Base-by-base conservation (phyloP, 164 flowering plant species). In the Piper betle region DNA sequence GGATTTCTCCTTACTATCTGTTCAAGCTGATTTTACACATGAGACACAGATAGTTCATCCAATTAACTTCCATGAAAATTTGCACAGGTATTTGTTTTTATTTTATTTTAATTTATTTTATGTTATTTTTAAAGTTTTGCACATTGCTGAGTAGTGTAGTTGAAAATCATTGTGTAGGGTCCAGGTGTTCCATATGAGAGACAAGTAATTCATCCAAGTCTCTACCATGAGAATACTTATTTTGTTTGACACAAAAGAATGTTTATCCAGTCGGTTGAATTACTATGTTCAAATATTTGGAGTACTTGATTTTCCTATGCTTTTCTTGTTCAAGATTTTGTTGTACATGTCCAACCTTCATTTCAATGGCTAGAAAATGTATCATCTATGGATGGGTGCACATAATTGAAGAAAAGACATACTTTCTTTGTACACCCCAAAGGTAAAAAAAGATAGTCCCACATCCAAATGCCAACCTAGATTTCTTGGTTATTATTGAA, bases 1-100 rank as follows among this genome's bases (percentile, higher is more conserved):
- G 99, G 97, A 93, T 68, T 88, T 88, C 66, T 84, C 94, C 63
- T 67, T 79, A 60, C 83, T 81, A 61, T 63, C 65, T 53, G 39
- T 67, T 43, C 80, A 74, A 69, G 69, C 70, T 67, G 66, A 65
- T 68, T 68, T 70, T 68, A 52, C 65, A 15, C 55, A 63, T 61
- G 68, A 76, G 18, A 66, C 61, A 68, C 77, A 68, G 53, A 64
- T 70, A 57, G 46, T 56, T 3, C 72, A 69, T 64, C 68, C 55
- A 58, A 75, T 60, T 62, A 80, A 73, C 74, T 93, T 86, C 71
- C 84, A 90, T 77, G 86, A 90, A 74, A 84, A 85, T 68, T 62
- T 93, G 75, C 92, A 93, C 72, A 71, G 94, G 99, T 93, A 80
- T 62, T 46, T 18, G 58, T 62, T 54, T 8, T 55, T 55, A 15